phyloP scores from a whole-genome alignment of 1,139 yeast species.

The Blastobotrys arbuscula region DNA sequence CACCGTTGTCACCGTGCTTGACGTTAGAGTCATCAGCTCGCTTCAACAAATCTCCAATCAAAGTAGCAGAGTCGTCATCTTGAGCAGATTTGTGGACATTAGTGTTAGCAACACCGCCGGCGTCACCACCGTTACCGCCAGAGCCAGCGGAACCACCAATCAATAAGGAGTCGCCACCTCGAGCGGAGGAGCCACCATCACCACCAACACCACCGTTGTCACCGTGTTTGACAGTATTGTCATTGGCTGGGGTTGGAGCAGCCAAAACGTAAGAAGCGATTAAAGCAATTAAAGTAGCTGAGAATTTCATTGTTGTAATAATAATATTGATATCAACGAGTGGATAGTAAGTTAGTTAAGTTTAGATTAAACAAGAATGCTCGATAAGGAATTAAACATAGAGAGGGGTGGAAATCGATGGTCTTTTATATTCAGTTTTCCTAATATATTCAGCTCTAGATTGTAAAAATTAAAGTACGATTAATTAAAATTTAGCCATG shows the following conservation, averaged over 20 bases:
- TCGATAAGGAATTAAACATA: too few relatives aligned
- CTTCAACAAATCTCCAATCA: background rate
- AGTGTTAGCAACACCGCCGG: slow-evolving; percentile 5
- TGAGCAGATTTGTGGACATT: background rate
- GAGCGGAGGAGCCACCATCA: slow-evolving; percentile 2
- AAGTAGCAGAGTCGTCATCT: background rate
- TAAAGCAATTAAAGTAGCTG: background rate
- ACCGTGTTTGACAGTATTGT: background rate
- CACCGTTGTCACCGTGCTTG: slow-evolving; percentile 4
- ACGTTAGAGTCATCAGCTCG: background rate
- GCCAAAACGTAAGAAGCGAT: slow-evolving; percentile 26
- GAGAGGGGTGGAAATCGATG: too few relatives aligned
- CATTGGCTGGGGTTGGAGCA: slow-evolving; percentile 17
- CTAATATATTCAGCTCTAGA: too few relatives aligned
- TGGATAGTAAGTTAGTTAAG: background rate
- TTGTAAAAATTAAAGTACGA: too few relatives aligned
- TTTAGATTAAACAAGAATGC: background rate
- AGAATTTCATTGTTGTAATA: background rate
- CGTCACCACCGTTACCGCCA: slow-evolving; percentile 6
- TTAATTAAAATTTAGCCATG: too few relatives aligned
- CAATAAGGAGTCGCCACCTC: slow-evolving; percentile 4
- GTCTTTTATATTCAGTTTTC: too few relatives aligned
- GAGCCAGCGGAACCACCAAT: slow-evolving; percentile 6
- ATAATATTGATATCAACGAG: background rate
- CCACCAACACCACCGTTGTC: slow-evolving; percentile 8